These are phyloP conservation scores for Phoenix roebelenii DNA, from an alignment of 176 grass and related monocot species.

Conservation along the genomic window DNA sequence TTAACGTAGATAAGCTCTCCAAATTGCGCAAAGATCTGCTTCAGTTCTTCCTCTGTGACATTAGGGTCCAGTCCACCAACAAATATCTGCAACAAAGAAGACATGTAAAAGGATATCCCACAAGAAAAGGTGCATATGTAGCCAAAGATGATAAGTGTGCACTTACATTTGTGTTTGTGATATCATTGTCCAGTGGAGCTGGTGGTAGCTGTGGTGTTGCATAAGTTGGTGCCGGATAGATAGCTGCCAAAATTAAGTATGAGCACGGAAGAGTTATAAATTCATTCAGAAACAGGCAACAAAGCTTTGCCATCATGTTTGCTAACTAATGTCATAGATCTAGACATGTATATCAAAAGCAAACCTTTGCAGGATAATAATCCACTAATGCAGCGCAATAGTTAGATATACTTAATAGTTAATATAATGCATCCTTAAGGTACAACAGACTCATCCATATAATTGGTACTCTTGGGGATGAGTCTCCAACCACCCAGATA, in stretches of 20 bases:
- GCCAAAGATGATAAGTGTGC: constrained; percentile 17
- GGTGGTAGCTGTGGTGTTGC: constrained; percentile 43
- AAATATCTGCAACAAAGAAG: constrained; percentile 68
- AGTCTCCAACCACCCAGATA: too few relatives aligned
- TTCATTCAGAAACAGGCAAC: too few relatives aligned
- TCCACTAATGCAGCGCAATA: too few relatives aligned
- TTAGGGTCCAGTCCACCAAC: constrained; percentile 90
- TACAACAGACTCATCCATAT: too few relatives aligned
- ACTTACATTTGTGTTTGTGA: constrained; percentile 61
- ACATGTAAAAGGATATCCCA: background rate
- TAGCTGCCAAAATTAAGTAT: constrained; percentile 27
- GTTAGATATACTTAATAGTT: too few relatives aligned
- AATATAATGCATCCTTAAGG: too few relatives aligned
- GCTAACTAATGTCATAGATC: too few relatives aligned
- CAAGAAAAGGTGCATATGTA: constrained; percentile 18
- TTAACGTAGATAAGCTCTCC: constrained; percentile 90
- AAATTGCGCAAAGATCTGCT: constrained; percentile 68
- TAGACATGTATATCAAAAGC: too few relatives aligned
- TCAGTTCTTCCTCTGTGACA: constrained; percentile 86
- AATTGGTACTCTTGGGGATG: too few relatives aligned
- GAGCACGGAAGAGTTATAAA: background rate
- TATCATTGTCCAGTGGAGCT: constrained; percentile 55
- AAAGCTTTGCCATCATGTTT: too few relatives aligned
- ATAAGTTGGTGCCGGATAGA: constrained; percentile 60
- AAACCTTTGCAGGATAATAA: too few relatives aligned